Base-by-base conservation (phyloP, 352 stramenopile species). In the Phytophthora citricola region DNA sequence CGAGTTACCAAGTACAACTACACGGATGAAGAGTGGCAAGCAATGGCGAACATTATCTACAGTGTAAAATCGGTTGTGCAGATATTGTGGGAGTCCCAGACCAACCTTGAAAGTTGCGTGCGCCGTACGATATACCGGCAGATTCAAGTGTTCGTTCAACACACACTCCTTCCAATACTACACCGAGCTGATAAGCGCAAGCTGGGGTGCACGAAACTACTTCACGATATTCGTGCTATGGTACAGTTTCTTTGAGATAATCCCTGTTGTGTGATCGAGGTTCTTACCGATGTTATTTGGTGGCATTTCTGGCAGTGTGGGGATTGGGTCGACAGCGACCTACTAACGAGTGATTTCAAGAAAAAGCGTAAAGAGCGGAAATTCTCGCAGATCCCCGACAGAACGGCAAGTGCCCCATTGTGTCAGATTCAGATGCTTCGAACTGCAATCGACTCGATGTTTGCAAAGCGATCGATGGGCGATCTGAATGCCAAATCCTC, bases 101-200 rank as follows among this genome's bases (percentile, higher is more conserved):
- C 58, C 2, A 50, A 58, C 17, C 55, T 95, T 40, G 68, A 68
- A 3, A 70, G 67, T 9, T 78, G 74, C 14, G 31, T 96, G 27
- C 83, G 76, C 5, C 66, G 75, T 1, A 73, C 82, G 24, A 60
- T 96, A 4, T 94, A 97, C 54, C 61, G 74, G 5, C 52, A 69
- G 8, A 69, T 92, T 17, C 90, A 97, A 60, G 57, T 76, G 27
- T 91, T 96, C 61, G 68, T 90, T 5, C 85, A 95, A 64, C 79
- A 90, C 54, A 86, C 82, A 7, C 57, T 95, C 0, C 54, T 95
- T 20, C 77, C 86, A 8, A 85, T 95, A 27, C 62, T 97, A 0
- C 89, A 97, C 61, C 68, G 87, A 55, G 81, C 90, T 11, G 87
- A 97, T 60, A 97, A 97, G 64, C 87, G 91, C 7, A 93, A 91